phyloP scores from a whole-genome alignment of 2,329 filamentous ascomycete species.

The Coniosporium tulheliwenetii region DNA sequence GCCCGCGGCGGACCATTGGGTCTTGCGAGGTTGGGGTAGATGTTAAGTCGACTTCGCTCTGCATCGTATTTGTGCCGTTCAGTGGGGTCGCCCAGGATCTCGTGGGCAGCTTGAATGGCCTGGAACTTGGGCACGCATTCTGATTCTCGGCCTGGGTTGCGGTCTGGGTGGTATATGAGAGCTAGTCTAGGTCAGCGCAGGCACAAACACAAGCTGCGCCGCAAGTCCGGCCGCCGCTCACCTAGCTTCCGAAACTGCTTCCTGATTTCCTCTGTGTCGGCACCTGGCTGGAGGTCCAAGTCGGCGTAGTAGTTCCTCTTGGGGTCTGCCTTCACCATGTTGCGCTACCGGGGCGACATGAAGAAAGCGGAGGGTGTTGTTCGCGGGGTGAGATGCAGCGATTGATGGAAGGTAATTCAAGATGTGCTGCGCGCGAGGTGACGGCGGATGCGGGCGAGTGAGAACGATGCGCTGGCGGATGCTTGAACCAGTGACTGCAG shows the following conservation, averaged over 20 bases:
- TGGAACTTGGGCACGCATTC: slow-evolving; percentile 75
- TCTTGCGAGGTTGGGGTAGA: slow-evolving; percentile 10
- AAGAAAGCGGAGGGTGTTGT: too few species aligned
- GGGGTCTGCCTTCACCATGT: slow-evolving; percentile 18
- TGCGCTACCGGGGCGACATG: neutral
- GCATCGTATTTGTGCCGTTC: slow-evolving; percentile 45
- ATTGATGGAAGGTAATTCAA: too few species aligned
- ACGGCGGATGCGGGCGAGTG: too few species aligned
- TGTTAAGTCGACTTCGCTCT: slow-evolving; percentile 38
- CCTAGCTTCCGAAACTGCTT: slow-evolving; percentile 76
- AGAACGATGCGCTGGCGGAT: too few species aligned
- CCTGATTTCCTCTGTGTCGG: slow-evolving; percentile 61
- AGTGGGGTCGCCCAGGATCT: slow-evolving; percentile 50
- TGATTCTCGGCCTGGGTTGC: slow-evolving; percentile 67
- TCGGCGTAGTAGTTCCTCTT: slow-evolving; percentile 72
- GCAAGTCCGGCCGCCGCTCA: slow-evolving; percentile 22
- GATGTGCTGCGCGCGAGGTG: too few species aligned
- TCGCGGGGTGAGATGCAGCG: too few species aligned
- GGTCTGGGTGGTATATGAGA: slow-evolving; percentile 75
- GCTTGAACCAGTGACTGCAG: too few species aligned
- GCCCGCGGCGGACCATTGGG: slow-evolving; percentile 16
- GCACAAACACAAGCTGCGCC: too few species aligned
- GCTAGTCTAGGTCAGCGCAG: slow-evolving; percentile 30
- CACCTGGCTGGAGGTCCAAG: slow-evolving; percentile 53
- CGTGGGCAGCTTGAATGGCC: slow-evolving; percentile 71